These are phyloP conservation scores for Eucalyptus erythrocorys DNA, from an alignment of 345 rosid genomes.

Conservation along the genomic window DNA sequence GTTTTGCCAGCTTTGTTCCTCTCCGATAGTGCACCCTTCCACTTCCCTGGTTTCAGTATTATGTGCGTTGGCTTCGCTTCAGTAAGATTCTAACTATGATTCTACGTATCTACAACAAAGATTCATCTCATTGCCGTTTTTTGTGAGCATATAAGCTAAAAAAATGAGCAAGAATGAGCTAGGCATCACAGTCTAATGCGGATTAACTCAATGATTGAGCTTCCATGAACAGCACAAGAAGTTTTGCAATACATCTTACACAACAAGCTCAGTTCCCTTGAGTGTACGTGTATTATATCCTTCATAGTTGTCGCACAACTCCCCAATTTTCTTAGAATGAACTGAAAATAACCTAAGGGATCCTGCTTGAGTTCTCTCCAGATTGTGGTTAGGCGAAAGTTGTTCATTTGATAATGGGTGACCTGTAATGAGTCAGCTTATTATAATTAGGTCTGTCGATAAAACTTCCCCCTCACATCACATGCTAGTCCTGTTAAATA, in stretches of 20 bases:
- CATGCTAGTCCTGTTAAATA: not conserved
- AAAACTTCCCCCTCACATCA: not conserved
- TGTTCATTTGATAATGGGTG: not conserved
- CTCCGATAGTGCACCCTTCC: slow-evolving; percentile 68
- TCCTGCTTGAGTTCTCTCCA: not conserved
- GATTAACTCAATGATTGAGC: not conserved
- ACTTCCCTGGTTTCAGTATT: slow-evolving; percentile 88
- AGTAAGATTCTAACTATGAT: slow-evolving; percentile 23
- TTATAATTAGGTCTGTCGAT: not conserved
- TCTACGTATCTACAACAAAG: not conserved
- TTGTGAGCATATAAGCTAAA: not conserved
- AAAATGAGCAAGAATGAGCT: not conserved
- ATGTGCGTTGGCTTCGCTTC: slow-evolving; percentile 58
- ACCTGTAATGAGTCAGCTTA: not conserved
- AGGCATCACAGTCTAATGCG: not conserved
- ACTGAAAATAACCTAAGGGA: not conserved
- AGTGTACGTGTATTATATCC: not conserved
- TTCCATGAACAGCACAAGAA: not conserved
- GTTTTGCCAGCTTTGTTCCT: slow-evolving; percentile 63
- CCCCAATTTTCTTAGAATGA: not conserved
- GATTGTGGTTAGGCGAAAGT: not conserved
- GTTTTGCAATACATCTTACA: not conserved
- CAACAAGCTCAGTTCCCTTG: not conserved
- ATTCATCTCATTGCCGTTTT: not conserved
- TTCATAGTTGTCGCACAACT: not conserved